A percentile compares a stretch with the other conserved stretches of the same genome.
Evolutionary conservation across 306 rosid genomes (phyloP).

Genomic region (Neltuma alba): DNA sequence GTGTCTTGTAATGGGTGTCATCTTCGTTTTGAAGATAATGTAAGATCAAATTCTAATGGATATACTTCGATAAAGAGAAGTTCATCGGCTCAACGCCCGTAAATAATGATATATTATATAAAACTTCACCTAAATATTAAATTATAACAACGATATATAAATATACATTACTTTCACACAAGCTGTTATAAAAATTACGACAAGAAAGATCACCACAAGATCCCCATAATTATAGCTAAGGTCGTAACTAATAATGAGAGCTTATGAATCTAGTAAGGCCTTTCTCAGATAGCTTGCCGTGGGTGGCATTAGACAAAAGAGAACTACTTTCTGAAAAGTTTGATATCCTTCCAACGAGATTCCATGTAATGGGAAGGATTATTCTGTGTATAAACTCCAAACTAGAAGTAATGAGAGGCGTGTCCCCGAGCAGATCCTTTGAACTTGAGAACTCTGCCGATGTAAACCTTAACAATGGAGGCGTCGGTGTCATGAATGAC

Average conservation of each 20-base stretch:
- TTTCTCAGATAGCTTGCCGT: too few relatives aligned
- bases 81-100: background rate
- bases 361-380: constrained; percentile 48
- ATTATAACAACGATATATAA: background rate
- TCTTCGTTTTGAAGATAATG: background rate
- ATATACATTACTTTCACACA: background rate
- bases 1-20: background rate
- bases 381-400: constrained; percentile 50
- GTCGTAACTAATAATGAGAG: too few relatives aligned
- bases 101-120: background rate
- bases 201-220: background rate
- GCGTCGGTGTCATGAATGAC: constrained; percentile 51
- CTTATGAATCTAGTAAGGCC: too few relatives aligned
- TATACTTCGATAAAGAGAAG: background rate
- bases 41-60: background rate
- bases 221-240: background rate
- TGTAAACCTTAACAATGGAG: constrained; percentile 45
- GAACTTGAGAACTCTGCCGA: constrained; percentile 32
- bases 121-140: background rate
- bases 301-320: too few relatives aligned
- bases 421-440: constrained; percentile 42
- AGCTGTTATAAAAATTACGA: background rate
- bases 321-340: constrained; percentile 35
- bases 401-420: constrained; percentile 44
- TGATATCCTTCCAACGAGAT: constrained; percentile 52